Conservation (phyloP, 192 early-diverging fungal species). For the Coemansia sp. region DNA sequence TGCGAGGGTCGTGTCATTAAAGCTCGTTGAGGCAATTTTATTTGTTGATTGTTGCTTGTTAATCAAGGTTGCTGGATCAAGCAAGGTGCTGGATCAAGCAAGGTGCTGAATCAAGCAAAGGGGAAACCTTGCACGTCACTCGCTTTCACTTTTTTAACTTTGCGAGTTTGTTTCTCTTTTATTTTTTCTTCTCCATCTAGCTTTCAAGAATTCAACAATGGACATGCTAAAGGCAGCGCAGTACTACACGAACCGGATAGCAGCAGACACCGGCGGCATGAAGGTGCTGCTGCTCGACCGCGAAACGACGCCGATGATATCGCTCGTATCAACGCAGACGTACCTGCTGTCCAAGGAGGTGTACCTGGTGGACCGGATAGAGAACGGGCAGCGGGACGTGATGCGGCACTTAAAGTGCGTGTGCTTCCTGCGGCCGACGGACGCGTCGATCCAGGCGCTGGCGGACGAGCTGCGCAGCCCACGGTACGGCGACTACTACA, state of each 20-base stretch:
- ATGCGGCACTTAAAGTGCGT: slow-evolving; percentile 97
- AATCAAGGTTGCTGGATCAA: too few species aligned
- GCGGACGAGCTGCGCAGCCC: slow-evolving; percentile 91
- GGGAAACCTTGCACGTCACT: too few species aligned
- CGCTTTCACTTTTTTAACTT: too few species aligned
- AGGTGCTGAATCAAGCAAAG: too few species aligned
- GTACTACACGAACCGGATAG: slow-evolving; percentile 92
- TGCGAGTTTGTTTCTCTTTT: too few species aligned
- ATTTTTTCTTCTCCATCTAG: not conserved
- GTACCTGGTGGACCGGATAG: slow-evolving; percentile 92
- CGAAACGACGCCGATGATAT: slow-evolving; percentile 96
- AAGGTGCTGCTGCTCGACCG: slow-evolving; percentile 93
- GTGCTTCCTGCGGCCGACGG: slow-evolving; percentile 85
- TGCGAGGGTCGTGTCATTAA: slow-evolving; percentile 63
- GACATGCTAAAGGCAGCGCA: slow-evolving; percentile 79
- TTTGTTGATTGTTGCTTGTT: too few species aligned
- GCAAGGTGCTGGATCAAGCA: too few species aligned
- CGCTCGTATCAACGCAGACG: slow-evolving; percentile 91
- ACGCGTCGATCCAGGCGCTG: slow-evolving; percentile 79
- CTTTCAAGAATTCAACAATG: slow-evolving; percentile 50
- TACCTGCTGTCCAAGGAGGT: slow-evolving; percentile 87
- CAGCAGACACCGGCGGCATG: slow-evolving; percentile 90
- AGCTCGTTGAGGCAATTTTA: not conserved
- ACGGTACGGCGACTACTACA: slow-evolving; percentile 93
- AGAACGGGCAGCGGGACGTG: slow-evolving; percentile 78